Percentiles rank a stretch among this genome's conserved stretches.
phyloP scores from a whole-genome alignment of 2,329 filamentous ascomycete species.

The Aspergillus felis region DNA sequence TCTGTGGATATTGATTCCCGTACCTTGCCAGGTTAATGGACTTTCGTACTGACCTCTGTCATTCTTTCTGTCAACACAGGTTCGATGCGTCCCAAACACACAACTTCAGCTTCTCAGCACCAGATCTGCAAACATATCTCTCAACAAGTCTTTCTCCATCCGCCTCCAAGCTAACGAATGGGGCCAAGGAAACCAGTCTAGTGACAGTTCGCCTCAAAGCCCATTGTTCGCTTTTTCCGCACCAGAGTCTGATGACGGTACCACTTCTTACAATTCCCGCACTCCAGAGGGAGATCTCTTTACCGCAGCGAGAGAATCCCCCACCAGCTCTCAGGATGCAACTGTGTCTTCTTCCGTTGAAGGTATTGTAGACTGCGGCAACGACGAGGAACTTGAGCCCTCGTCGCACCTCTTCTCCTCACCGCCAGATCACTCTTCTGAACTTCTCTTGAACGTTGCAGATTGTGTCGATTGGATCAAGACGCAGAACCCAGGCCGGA shows the following conservation, averaged over 20 bases:
- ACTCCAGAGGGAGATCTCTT: background rate
- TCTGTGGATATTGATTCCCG: background rate
- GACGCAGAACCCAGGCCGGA: slow-evolving; percentile 14
- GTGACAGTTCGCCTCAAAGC: slow-evolving; percentile 8
- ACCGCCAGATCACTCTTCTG: background rate
- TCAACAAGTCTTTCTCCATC: slow-evolving; percentile 10
- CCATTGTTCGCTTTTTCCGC: slow-evolving; percentile 16
- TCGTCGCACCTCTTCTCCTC: background rate
- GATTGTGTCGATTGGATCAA: background rate
- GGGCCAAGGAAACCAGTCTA: slow-evolving; percentile 3
- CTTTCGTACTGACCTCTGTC: background rate
- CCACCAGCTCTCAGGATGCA: background rate
- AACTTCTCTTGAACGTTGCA: background rate
- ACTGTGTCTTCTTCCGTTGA: background rate
- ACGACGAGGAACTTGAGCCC: background rate
- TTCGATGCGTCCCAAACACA: slow-evolving; percentile 20
- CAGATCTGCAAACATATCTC: slow-evolving; percentile 6
- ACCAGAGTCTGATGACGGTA: background rate
- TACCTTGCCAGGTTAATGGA: background rate
- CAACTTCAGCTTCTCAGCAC: slow-evolving; percentile 20
- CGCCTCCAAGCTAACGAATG: slow-evolving; percentile 5
- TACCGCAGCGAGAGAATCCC: background rate
- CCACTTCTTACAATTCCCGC: background rate
- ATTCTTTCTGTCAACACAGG: slow-evolving; percentile 11
- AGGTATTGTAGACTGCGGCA: no score